Conservation (phyloP, 495 filamentous ascomycete genomes). For the Penicillium psychrofluorescens region DNA sequence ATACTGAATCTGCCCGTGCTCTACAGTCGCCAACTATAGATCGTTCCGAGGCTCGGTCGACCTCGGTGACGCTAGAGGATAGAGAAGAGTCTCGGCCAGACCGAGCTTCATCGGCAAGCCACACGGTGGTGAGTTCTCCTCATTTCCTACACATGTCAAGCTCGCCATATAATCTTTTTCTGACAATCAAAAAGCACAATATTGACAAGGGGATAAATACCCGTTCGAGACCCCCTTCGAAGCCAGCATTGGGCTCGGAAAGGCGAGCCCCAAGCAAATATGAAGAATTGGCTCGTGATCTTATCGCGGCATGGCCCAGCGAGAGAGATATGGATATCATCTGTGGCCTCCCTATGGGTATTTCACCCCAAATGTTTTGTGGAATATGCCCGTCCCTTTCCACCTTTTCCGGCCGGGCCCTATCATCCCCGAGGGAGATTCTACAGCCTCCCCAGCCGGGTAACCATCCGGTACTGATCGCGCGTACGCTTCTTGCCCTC, state of each 20-base stretch:
- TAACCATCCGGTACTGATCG: conserved; percentile 39
- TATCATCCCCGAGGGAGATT: conserved; percentile 17
- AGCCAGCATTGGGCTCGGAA: not conserved
- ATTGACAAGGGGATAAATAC: no score
- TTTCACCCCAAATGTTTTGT: conserved; percentile 17
- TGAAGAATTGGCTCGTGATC: conserved; percentile 13
- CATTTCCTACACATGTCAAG: no score
- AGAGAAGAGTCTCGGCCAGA: no score
- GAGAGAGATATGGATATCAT: conserved; percentile 28
- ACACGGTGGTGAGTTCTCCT: no score
- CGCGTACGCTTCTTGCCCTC: conserved; percentile 37
- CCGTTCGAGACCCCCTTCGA: no score
- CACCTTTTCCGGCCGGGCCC: not conserved
- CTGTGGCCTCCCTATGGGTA: conserved; percentile 14
- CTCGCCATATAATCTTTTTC: no score
- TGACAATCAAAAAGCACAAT: no score
- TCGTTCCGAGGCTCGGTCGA: no score
- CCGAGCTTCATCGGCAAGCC: no score
- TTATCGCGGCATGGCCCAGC: conserved; percentile 32
- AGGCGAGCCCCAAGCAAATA: conserved; percentile 6
- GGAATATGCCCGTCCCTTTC: conserved; percentile 19
- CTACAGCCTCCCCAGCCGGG: conserved; percentile 24
- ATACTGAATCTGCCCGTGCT: no score
- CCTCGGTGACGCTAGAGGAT: no score
- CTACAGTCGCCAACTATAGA: no score